Evolutionary conservation across 2,329 filamentous ascomycete species (phyloP), one percentile per base, ranked within the genome.

Genomic region (Exserohilum turcica): DNA sequence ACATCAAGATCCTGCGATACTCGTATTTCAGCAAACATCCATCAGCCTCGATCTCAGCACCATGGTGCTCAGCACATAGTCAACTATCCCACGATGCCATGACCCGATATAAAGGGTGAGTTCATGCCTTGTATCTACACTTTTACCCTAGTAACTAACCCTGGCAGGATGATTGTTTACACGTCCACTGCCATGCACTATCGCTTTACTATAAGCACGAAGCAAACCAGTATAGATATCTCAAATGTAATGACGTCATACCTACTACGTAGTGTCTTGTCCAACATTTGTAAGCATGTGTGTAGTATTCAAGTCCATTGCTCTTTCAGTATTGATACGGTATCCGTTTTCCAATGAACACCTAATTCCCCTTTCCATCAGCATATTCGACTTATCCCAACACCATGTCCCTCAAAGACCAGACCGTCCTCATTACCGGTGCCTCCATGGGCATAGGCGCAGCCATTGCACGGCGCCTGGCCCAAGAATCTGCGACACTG

Each of bases 401-500:
- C 10, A 28, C 13, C 36, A 71, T 71, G 67, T 69, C 66, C 6
- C 63, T 71, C 43, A 59, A 63, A 48, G 52, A 42, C 15, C 55
- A 67, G 33, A 65, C 59, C 5, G 55, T 68, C 10, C 54, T 68
- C 16, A 65, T 70, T 13, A 80, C 73, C 1, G 75, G 76, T n/a
- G 77, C 74, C 18, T 77, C 72, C 1, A 79, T 78, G 76, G 78
- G 78, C 36, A 81, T 81, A 31, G 79, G 79, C 15, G 74, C 74
- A 37, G 71, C 75, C 4, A 80, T 80, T 19, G 77, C 78, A 9
- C 39, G 38, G 16, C 61, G 72, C 3, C 60, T 80, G 3, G 78
- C 75, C 10, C 56, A 66, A 10, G 67, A 75, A 43, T 71, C 72
- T 2, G 76, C 75, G 4, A 78, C 76, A 10, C 50, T 81, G 4